Conservation (phyloP, 352 stramenopile species). For the Pythium dissotocum region DNA sequence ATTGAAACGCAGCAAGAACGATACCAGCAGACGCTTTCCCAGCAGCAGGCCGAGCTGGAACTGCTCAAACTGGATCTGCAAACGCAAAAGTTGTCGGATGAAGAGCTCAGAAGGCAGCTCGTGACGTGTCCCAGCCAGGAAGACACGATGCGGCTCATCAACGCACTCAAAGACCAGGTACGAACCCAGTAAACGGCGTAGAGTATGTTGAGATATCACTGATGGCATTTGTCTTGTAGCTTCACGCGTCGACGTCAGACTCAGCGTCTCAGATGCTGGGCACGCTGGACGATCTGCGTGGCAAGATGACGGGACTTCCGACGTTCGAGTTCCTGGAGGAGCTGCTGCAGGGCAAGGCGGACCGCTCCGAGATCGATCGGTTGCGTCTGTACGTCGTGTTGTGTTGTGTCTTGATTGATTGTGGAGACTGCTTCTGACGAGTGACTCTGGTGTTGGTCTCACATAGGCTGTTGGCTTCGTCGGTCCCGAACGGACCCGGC, state of each 20-base stretch:
- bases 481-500: conserved; percentile 9
- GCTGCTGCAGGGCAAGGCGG: conserved; percentile 55
- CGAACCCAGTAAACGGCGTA: not conserved
- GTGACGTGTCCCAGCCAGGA: conserved; percentile 58
- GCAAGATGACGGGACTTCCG: conserved; percentile 47
- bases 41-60: conserved; percentile 44
- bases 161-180: conserved; percentile 62
- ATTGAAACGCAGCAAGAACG: conserved; percentile 56
- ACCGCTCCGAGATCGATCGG: conserved; percentile 51
- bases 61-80: conserved; percentile 48
- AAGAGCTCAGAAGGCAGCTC: conserved; percentile 45
- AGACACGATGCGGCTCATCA: conserved; percentile 55
- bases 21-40: conserved; percentile 39
- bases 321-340: conserved; percentile 49
- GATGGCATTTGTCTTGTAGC: conserved; percentile 25
- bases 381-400: conserved; percentile 19
- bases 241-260: conserved; percentile 38
- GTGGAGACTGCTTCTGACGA: not conserved
- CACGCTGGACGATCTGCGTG: conserved; percentile 52
- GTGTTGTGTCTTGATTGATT: not conserved
- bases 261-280: conserved; percentile 45
- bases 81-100: conserved; percentile 46
- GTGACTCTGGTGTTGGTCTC: conserved; percentile 13
- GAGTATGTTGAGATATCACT: not conserved
- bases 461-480: conserved; percentile 12